These are phyloP conservation scores for Tetramitus jugosus DNA, from an alignment of 208 protist genomes.

Conservation along the genomic window DNA sequence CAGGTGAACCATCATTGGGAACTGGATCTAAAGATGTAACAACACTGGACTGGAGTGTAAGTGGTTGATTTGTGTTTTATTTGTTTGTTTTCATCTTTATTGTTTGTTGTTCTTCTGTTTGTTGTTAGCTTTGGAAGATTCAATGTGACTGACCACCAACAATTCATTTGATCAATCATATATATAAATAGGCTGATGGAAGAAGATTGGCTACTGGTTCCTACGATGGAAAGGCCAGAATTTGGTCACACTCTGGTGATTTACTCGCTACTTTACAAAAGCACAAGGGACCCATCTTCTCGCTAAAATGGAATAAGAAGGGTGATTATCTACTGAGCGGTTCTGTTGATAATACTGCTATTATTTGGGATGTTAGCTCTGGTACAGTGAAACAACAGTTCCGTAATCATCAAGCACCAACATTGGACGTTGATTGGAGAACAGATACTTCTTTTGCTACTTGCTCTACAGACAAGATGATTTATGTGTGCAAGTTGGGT, in stretches of 20 bases:
- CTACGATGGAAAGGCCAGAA: conserved; percentile 63
- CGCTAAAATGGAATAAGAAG: conserved; percentile 66
- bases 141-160: too few relatives aligned
- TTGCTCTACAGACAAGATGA: conserved; percentile 62
- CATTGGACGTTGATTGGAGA: conserved; percentile 73
- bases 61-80: conserved; percentile 29
- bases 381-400: neutral
- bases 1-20: neutral
- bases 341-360: conserved; percentile 59
- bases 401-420: conserved; percentile 39
- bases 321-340: conserved; percentile 57
- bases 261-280: conserved; percentile 36
- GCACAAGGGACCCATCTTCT: conserved; percentile 65
- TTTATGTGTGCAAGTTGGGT: conserved; percentile 58
- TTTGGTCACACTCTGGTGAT: conserved; percentile 50
- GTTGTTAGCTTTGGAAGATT: conserved; percentile 8
- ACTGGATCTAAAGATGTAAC: conserved; percentile 56
- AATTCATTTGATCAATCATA: neutral
- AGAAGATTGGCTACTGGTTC: conserved; percentile 58
- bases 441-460: conserved; percentile 61
- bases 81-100: conserved; percentile 14
- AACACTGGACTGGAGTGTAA: conserved; percentile 62
- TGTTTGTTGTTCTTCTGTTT: neutral
- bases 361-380: conserved; percentile 57
- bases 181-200: conserved; percentile 44